Base-by-base conservation (phyloP, 2,329 filamentous ascomycete genomes). In the Exophiala xenobiotica region DNA sequence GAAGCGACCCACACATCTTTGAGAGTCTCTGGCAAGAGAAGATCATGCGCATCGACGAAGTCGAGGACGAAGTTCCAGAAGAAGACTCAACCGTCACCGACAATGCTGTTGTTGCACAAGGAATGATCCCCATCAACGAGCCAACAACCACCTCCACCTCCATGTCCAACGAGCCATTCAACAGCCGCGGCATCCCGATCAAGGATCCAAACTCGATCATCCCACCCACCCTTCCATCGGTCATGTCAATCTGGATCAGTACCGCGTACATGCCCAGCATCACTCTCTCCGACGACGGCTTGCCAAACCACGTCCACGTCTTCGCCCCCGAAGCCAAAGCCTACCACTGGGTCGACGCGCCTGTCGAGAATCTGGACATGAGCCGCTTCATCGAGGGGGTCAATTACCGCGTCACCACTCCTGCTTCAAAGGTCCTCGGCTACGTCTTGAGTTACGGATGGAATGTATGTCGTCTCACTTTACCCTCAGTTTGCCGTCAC, bases 371-470 rank as follows among this genome's bases (percentile, higher is more conserved):
- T 8, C 18, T 31, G 18, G 22, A 41, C 18, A 46, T 58, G 23
- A n/a, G 11, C 3, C 8, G 14, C 2, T 60, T 60, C 48, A 44
- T 54, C 33, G 12, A 4, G 12, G 56, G 53, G 11, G 27, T 59
- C 16, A 50, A 41, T 23, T 20, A 24, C 9, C 56, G 58, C 19
- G 46, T 52, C 18, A 35, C 48, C 12, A 19, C 46, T 14, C n/a
- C 37, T n/a, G 11, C 46, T 2, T 31, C 40, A 12, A 39, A 41
- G 9, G 42, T 54, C 14, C 14, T 57, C 7, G 51, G 49, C 22
- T 53, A 49, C 24, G 44, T 55, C 12, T 42, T 60, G 37, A 52
- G 52, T 41, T 60, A 60, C 33, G 55, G 58, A 8, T 60, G 56
- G 56, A 58, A 57, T 31, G 31, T 35, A 14, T 14, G 31, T 35